Conservation (phyloP, 2,329 filamentous ascomycete genomes). For the Apiospora kogelbergensis region DNA sequence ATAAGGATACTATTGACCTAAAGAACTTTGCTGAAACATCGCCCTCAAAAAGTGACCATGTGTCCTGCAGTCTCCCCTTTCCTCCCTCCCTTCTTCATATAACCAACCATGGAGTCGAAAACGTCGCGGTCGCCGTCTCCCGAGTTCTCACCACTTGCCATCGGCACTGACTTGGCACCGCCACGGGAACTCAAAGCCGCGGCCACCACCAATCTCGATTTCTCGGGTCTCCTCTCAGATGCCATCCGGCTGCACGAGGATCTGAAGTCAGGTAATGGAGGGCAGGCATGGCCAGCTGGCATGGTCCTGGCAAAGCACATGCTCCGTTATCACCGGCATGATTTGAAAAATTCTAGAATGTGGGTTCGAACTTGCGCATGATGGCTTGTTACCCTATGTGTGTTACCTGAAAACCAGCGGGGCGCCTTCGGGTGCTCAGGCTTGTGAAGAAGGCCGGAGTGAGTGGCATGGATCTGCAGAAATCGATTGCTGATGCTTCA, state of each 20-base stretch:
- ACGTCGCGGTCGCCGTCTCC: constrained; percentile 41
- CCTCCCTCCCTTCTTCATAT: constrained; percentile 9
- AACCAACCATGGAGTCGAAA: constrained; percentile 7
- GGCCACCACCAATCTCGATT: constrained; percentile 54
- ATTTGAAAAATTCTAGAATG: constrained; percentile 69
- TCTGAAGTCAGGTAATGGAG: constrained; percentile 83
- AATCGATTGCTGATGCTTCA: constrained; percentile 11
- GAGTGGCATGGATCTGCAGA: background rate
- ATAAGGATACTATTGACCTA: background rate
- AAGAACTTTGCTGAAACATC: constrained; percentile 8
- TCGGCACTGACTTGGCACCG: constrained; percentile 59
- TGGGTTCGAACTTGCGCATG: constrained; percentile 44
- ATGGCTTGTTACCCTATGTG: background rate
- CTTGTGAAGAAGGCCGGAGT: background rate
- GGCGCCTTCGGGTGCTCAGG: background rate
- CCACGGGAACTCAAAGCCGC: constrained; percentile 58
- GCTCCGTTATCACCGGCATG: constrained; percentile 68
- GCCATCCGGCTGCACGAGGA: constrained; percentile 82
- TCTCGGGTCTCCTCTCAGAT: constrained; percentile 70
- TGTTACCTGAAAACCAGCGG: background rate
- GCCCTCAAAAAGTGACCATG: background rate
- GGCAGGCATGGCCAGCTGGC: constrained; percentile 91
- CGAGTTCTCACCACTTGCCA: constrained; percentile 48
- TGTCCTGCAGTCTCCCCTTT: background rate
- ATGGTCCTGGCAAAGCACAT: constrained; percentile 86